Conservation (phyloP, 2,329 filamentous ascomycete species). For the Arthrobotrys iridis region DNA sequence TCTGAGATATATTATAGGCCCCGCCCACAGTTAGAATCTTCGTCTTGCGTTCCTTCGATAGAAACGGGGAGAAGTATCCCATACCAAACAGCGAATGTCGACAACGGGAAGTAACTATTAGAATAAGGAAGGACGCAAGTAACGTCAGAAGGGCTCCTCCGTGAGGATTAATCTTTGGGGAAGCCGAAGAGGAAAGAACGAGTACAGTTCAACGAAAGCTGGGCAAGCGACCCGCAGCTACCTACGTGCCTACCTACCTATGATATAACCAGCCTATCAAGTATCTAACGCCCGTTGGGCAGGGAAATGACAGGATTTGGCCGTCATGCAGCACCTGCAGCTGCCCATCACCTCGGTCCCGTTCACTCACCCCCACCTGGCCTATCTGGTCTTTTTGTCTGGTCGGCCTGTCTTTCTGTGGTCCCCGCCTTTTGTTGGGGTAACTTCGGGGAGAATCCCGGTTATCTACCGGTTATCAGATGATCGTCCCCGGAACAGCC, state of each 20-base stretch:
- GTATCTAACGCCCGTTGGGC: background rate
- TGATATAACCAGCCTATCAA: slow-evolving; percentile 15
- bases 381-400: background rate
- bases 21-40: background rate
- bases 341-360: too few species aligned
- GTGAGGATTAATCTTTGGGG: background rate
- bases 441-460: slow-evolving; percentile 1
- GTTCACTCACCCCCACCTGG: too few species aligned
- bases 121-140: background rate
- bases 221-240: background rate
- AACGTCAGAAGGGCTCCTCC: slow-evolving; percentile 9
- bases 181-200: slow-evolving; percentile 16
- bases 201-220: background rate
- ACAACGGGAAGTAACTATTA: background rate
- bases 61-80: background rate
- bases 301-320: slow-evolving; percentile 44
- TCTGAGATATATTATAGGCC: too few species aligned
- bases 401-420: slow-evolving; percentile 13
- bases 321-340: slow-evolving; percentile 51
- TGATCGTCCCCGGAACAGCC: background rate
- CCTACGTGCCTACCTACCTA: background rate
- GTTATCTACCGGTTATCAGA: background rate
- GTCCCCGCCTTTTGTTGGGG: slow-evolving; percentile 21
- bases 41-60: background rate
- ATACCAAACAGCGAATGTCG: slow-evolving; percentile 2